A percentile compares a stretch with the other conserved stretches of the same genome.
These are phyloP conservation scores for Arthroderma uncinatum DNA, from an alignment of 2,329 filamentous ascomycete genomes.

Conservation along the genomic window DNA sequence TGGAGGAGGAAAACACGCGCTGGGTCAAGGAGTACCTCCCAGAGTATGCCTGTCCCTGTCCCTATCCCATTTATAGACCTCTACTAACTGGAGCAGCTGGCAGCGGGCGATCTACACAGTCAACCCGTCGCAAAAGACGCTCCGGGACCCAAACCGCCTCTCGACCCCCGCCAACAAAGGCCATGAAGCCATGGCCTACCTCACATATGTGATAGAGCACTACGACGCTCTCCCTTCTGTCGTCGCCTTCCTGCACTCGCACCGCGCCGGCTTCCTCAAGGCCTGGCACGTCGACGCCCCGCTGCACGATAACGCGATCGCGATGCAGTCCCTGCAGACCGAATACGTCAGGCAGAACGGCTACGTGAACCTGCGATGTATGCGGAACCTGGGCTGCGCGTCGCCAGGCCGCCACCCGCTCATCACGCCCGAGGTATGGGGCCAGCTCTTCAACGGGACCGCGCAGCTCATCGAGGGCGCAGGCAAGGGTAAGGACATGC, in stretches of 20 bases:
- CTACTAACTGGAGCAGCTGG: too few species aligned
- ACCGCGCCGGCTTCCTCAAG: constrained; percentile 22
- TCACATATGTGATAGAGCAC: constrained; percentile 42
- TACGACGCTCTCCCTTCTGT: constrained; percentile 39
- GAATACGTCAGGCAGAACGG: constrained; percentile 38
- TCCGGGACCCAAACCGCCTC: constrained; percentile 10
- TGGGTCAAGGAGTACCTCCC: constrained; percentile 38
- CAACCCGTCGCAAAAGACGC: constrained; percentile 23
- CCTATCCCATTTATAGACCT: neutral
- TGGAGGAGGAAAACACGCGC: constrained; percentile 33
- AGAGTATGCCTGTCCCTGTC: constrained; percentile 25
- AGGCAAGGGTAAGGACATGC: constrained; percentile 5
- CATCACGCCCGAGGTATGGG: constrained; percentile 20
- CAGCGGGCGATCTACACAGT: constrained; percentile 37
- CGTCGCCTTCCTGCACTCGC: constrained; percentile 38
- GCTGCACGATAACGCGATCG: constrained; percentile 37
- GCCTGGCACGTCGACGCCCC: constrained; percentile 46
- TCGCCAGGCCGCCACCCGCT: constrained; percentile 18
- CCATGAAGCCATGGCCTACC: constrained; percentile 44
- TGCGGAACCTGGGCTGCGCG: constrained; percentile 42
- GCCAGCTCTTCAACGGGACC: constrained; percentile 25
- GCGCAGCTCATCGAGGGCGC: constrained; percentile 1
- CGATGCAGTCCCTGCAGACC: constrained; percentile 37
- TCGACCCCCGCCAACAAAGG: constrained; percentile 36
- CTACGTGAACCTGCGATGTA: constrained; percentile 47